Conservation (phyloP, 78 protist genomes). For the Dictyostelium brefeldianum region DNA sequence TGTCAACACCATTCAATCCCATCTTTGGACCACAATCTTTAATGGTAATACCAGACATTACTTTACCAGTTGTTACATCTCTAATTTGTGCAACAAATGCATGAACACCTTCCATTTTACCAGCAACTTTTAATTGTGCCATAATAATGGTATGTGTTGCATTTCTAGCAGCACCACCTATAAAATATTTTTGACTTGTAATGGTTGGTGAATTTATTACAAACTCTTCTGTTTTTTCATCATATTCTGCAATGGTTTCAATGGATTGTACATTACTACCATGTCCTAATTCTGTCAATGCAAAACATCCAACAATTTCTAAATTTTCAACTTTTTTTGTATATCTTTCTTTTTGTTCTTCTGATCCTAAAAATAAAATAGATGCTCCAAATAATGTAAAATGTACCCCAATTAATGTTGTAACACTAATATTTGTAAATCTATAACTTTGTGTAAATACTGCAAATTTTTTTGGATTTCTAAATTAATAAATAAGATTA, state of each 20-base stretch:
- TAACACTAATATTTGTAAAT: conserved; percentile 8
- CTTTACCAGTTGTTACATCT: not conserved
- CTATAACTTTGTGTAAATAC: conserved; percentile 66
- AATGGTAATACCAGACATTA: conserved; percentile 29
- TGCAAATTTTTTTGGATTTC: conserved; percentile 61
- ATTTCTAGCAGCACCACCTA: conserved; percentile 68
- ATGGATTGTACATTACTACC: conserved; percentile 84
- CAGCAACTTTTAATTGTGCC: conserved; percentile 71
- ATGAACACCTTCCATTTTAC: conserved; percentile 72
- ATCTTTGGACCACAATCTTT: conserved; percentile 82
- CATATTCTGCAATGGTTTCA: conserved; percentile 88
- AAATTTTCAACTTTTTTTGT: conserved; percentile 33
- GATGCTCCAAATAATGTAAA: conserved; percentile 72
- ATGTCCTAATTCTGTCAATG: conserved; percentile 80
- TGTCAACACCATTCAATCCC: conserved; percentile 86
- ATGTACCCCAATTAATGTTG: conserved; percentile 77
- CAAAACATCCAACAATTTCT: conserved; percentile 66
- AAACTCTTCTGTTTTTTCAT: conserved; percentile 51
- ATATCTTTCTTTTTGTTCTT: conserved; percentile 64
- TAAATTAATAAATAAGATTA: not conserved
- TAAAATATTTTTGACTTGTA: conserved; percentile 76
- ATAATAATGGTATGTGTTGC: conserved; percentile 36
- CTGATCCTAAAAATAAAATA: conserved; percentile 50
- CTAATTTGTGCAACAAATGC: conserved; percentile 61
- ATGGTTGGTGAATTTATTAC: conserved; percentile 76